A percentile compares a stretch with the other conserved stretches of the same genome.
phyloP scores from a whole-genome alignment of 1,284 basidiomycete species.

The Sutorius eximius region DNA sequence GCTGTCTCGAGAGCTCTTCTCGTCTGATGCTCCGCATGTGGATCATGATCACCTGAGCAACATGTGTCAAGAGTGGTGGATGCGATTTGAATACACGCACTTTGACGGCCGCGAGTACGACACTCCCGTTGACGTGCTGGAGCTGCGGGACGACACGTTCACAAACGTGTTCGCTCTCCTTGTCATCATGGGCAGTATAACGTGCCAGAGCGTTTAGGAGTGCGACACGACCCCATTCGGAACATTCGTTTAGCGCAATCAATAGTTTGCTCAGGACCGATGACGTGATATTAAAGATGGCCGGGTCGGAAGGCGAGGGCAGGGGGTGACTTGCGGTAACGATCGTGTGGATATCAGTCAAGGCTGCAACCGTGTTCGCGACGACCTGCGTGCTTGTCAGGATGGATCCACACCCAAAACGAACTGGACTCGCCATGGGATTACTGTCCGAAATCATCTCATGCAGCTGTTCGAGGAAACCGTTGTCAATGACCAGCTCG shows the following conservation, averaged over 20 bases:
- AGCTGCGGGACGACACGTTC: constrained; percentile 98
- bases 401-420: background rate
- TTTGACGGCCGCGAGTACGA: constrained; percentile 94
- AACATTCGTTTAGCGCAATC: constrained; percentile 96
- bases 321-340: constrained; percentile 53
- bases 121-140: constrained; percentile 94
- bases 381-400: constrained; percentile 65
- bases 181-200: constrained; percentile 82
- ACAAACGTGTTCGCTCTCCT: constrained; percentile 98
- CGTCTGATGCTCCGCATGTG: constrained; percentile 84
- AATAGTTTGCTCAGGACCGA: constrained; percentile 86
- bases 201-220: constrained; percentile 85
- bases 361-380: constrained; percentile 89
- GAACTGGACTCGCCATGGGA: constrained; percentile 75
- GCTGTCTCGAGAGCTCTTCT: constrained; percentile 85
- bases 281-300: constrained; percentile 81
- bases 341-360: constrained; percentile 88
- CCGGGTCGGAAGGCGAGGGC: constrained; percentile 58
- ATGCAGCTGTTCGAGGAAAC: constrained; percentile 86
- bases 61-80: background rate
- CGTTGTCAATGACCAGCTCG: constrained; percentile 91
- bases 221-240: constrained; percentile 97
- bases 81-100: constrained; percentile 40
- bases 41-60: constrained; percentile 87
- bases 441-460: constrained; percentile 95